These are phyloP conservation scores for Scleromitrula shiraiana DNA, from an alignment of 2,329 filamentous ascomycete species.

Conservation along the genomic window DNA sequence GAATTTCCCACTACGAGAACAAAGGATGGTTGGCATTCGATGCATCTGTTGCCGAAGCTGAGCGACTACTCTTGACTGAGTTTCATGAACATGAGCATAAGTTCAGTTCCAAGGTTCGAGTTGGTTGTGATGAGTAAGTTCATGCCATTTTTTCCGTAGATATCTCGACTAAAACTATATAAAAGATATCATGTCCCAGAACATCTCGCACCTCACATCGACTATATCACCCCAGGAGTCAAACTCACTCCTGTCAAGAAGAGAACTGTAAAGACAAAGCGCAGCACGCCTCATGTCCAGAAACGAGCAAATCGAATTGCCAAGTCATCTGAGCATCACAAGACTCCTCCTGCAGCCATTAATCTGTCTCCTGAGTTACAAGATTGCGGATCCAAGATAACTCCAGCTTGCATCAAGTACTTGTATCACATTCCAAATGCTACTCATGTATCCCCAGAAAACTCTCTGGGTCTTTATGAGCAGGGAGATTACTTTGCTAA, in stretches of 20 bases:
- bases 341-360: conserved; percentile 1
- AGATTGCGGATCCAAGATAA: conserved; percentile 16
- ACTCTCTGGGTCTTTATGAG: conserved; percentile 12
- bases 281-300: conserved; percentile 1
- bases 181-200: conserved; percentile 34
- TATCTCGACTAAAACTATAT: neutral
- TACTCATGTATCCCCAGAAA: conserved; percentile 6
- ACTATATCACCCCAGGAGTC: conserved; percentile 40
- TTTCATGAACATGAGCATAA: conserved; percentile 31
- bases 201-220: conserved; percentile 35
- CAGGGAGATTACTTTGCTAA: conserved; percentile 18
- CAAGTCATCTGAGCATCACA: neutral
- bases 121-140: conserved; percentile 31
- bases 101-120: conserved; percentile 18
- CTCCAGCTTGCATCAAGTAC: conserved; percentile 19
- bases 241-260: conserved; percentile 24
- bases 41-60: conserved; percentile 29
- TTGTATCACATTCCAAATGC: conserved; percentile 29
- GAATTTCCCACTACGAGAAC: conserved; percentile 28
- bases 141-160: neutral
- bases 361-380: conserved; percentile 8
- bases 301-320: conserved; percentile 3
- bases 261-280: conserved; percentile 12
- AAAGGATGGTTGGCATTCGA: conserved; percentile 33
- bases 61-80: conserved; percentile 29